Evolutionary conservation across 495 filamentous ascomycete species (phyloP).

Genomic region (Aspergillus coremiiformis): DNA sequence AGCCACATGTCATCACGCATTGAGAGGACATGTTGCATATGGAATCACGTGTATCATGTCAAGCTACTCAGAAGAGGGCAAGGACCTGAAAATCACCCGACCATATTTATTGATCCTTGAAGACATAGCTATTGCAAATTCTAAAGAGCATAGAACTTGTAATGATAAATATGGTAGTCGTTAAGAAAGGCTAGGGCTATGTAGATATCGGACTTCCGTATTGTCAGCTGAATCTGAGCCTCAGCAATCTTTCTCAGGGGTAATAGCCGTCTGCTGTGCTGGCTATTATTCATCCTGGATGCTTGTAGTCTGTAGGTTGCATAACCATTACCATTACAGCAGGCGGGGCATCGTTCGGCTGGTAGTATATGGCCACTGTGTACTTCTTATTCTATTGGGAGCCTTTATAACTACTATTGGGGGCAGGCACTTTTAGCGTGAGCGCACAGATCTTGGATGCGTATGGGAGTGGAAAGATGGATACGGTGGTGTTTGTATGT

Average conservation of each 20-base stretch:
- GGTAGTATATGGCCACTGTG: slow-evolving; percentile 20
- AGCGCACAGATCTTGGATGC: slow-evolving; percentile 33
- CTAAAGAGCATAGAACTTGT: slow-evolving; percentile 18
- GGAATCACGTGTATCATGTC: not conserved
- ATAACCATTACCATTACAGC: slow-evolving; percentile 33
- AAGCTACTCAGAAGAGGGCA: not conserved
- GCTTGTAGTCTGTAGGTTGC: slow-evolving; percentile 45
- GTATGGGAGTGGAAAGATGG: slow-evolving; percentile 29
- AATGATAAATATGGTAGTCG: slow-evolving; percentile 40
- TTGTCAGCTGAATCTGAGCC: slow-evolving; percentile 49
- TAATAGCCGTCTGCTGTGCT: slow-evolving; percentile 24
- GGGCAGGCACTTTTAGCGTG: slow-evolving; percentile 36
- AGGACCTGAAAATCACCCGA: slow-evolving; percentile 10
- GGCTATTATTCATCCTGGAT: slow-evolving; percentile 36
- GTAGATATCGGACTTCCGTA: slow-evolving; percentile 54
- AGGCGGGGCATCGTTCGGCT: slow-evolving; percentile 14
- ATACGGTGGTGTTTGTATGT: slow-evolving; percentile 34
- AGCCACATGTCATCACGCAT: not conserved
- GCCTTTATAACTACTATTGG: slow-evolving; percentile 33
- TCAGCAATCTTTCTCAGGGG: slow-evolving; percentile 52
- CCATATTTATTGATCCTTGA: not conserved
- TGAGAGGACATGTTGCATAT: not conserved
- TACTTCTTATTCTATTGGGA: slow-evolving; percentile 27
- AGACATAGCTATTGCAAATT: slow-evolving; percentile 5
- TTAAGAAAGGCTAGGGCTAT: slow-evolving; percentile 41